These are phyloP conservation scores for Eurotiales sp. DNA, from an alignment of 2,329 filamentous ascomycete species.

Conservation along the genomic window DNA sequence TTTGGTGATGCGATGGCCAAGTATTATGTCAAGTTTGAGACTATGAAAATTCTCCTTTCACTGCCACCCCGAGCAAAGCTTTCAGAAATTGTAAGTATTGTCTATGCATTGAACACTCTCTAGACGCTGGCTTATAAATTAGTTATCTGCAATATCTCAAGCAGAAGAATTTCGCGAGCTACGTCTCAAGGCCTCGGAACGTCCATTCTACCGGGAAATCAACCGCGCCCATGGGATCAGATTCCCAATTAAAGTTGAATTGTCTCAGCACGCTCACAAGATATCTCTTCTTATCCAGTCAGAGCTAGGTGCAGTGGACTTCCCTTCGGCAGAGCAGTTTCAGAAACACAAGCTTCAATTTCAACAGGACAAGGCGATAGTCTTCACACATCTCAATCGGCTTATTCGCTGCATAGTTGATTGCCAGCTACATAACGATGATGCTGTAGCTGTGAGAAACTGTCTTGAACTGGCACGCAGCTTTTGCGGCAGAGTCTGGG, in stretches of 20 bases:
- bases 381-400: constrained; percentile 67
- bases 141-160: constrained; percentile 65
- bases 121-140: constrained; percentile 9
- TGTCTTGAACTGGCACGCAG: constrained; percentile 76
- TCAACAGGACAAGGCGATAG: constrained; percentile 56
- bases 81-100: constrained; percentile 63
- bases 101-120: neutral
- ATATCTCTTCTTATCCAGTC: constrained; percentile 74
- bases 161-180: constrained; percentile 70
- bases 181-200: constrained; percentile 67
- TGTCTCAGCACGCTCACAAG: constrained; percentile 67
- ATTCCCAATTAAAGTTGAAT: constrained; percentile 65
- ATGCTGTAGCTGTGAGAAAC: constrained; percentile 64
- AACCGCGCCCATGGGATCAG: constrained; percentile 67
- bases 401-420: constrained; percentile 73
- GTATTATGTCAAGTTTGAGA: constrained; percentile 75
- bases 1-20: constrained; percentile 78
- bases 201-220: constrained; percentile 64
- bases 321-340: constrained; percentile 56
- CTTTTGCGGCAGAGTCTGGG: constrained; percentile 73
- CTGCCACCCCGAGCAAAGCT: constrained; percentile 59
- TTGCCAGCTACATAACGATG: constrained; percentile 60
- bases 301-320: constrained; percentile 64
- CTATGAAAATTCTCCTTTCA: constrained; percentile 67
- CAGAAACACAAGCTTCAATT: constrained; percentile 55